phyloP scores from a whole-genome alignment of 75 land plant species.

The Sequoia sempervirens region DNA sequence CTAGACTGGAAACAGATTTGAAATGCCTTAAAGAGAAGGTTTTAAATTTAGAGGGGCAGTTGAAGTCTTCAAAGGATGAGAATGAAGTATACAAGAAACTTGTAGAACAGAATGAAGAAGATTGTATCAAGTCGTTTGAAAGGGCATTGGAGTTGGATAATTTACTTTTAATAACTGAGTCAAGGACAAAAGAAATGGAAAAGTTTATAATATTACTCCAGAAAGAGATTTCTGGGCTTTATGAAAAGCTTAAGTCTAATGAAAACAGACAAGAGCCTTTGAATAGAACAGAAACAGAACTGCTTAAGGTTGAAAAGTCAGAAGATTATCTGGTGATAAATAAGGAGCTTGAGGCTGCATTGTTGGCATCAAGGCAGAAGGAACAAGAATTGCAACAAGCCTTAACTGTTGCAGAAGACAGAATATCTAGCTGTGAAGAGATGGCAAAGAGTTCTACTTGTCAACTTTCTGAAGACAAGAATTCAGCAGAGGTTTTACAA shows the following conservation, averaged over 20 bases:
- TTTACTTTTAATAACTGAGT: slow-evolving; percentile 27
- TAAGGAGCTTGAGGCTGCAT: slow-evolving; percentile 30
- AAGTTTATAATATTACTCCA: slow-evolving; percentile 38
- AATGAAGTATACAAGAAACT: slow-evolving; percentile 8
- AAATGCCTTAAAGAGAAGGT: slow-evolving; percentile 36
- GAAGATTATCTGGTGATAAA: slow-evolving; percentile 26
- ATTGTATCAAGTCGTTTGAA: slow-evolving; percentile 15
- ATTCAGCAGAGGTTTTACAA: slow-evolving; percentile 20
- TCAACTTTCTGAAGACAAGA: slow-evolving; percentile 39
- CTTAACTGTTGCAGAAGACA: slow-evolving; percentile 24
- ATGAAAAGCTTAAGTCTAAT: slow-evolving; percentile 35
- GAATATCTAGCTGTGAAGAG: slow-evolving; percentile 30
- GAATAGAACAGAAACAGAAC: slow-evolving; percentile 15
- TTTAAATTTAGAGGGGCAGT: slow-evolving; percentile 31
- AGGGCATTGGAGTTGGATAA: slow-evolving; percentile 42
- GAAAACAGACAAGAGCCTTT: slow-evolving; percentile 33
- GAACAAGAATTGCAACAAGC: slow-evolving; percentile 34
- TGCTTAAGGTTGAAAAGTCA: slow-evolving; percentile 20
- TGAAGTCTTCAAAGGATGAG: slow-evolving; percentile 1
- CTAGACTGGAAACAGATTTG: slow-evolving; percentile 24
- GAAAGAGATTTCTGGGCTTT: slow-evolving; percentile 37
- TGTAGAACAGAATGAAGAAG: slow-evolving; percentile 12
- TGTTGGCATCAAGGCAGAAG: slow-evolving; percentile 29
- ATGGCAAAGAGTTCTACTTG: slow-evolving; percentile 11
- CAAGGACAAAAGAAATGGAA: slow-evolving; percentile 46